These are phyloP conservation scores for Suillus occidentalis DNA, from an alignment of 768 basidiomycete genomes.

Conservation along the genomic window DNA sequence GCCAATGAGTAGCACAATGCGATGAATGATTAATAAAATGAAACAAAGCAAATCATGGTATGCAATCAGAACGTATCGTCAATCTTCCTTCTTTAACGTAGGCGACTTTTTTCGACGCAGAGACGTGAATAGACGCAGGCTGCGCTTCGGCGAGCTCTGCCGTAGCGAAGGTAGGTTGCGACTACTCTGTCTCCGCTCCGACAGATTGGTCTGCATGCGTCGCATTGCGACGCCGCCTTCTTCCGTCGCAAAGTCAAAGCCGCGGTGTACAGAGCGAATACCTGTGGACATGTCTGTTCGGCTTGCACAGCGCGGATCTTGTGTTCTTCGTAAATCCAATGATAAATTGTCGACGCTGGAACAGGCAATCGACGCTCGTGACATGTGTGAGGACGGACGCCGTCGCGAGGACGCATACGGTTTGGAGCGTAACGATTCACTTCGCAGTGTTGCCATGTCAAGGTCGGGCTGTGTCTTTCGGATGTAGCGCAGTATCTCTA, in stretches of 20 bases:
- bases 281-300: slow-evolving; percentile 91
- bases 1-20: slow-evolving; percentile 13
- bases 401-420: slow-evolving; percentile 36
- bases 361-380: slow-evolving; percentile 13
- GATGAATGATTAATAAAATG: slow-evolving; percentile 26
- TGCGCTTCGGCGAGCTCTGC: slow-evolving; percentile 25
- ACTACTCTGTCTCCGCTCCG: slow-evolving; percentile 53
- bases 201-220: slow-evolving; percentile 79
- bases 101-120: slow-evolving; percentile 35
- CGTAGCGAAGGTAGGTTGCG: slow-evolving; percentile 29
- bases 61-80: background rate
- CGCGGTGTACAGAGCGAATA: slow-evolving; percentile 63
- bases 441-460: slow-evolving; percentile 48
- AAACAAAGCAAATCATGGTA: slow-evolving; percentile 1
- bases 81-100: slow-evolving; percentile 27
- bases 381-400: slow-evolving; percentile 38
- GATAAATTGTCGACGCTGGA: slow-evolving; percentile 23
- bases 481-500: slow-evolving; percentile 78
- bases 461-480: slow-evolving; percentile 65
- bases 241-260: slow-evolving; percentile 87
- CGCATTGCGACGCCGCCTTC: slow-evolving; percentile 85
- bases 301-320: slow-evolving; percentile 50
- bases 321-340: slow-evolving; percentile 31
- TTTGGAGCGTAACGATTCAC: slow-evolving; percentile 7
- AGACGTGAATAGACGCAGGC: slow-evolving; percentile 30